phyloP scores from a whole-genome alignment of 1,284 basidiomycete species.

The Trametes hirsuta region DNA sequence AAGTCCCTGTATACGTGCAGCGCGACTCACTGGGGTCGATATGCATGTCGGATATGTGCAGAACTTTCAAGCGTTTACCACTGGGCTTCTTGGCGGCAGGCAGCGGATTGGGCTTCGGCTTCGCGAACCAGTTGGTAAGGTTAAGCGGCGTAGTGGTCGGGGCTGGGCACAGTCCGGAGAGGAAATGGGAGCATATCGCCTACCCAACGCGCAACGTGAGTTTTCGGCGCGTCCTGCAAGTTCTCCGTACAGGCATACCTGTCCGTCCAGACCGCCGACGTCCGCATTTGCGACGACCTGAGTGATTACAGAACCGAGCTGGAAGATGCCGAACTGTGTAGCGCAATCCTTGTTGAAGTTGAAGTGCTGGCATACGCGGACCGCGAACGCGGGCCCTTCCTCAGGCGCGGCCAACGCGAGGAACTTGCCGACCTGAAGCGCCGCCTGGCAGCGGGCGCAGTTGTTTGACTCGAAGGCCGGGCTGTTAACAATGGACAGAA shows the following conservation, averaged over 20 bases:
- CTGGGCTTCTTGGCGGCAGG: slow-evolving; percentile 57
- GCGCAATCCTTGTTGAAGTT: slow-evolving; percentile 57
- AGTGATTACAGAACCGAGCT: slow-evolving; percentile 63
- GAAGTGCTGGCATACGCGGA: slow-evolving; percentile 65
- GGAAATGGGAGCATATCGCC: slow-evolving; percentile 60
- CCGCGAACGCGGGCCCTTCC: slow-evolving; percentile 59
- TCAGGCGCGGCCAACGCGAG: slow-evolving; percentile 67
- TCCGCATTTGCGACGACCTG: slow-evolving; percentile 72
- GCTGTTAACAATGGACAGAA: slow-evolving; percentile 54
- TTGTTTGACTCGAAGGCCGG: slow-evolving; percentile 51
- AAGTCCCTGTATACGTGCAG: neutral
- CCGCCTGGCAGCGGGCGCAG: slow-evolving; percentile 66
- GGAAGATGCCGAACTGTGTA: slow-evolving; percentile 48
- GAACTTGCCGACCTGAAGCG: slow-evolving; percentile 68
- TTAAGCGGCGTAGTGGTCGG: slow-evolving; percentile 57
- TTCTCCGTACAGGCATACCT: slow-evolving; percentile 43
- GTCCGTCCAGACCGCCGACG: slow-evolving; percentile 70
- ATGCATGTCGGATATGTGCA: slow-evolving; percentile 81
- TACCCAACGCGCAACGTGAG: slow-evolving; percentile 30
- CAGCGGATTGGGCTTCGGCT: slow-evolving; percentile 71
- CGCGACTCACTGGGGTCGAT: slow-evolving; percentile 63
- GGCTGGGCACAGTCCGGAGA: slow-evolving; percentile 49
- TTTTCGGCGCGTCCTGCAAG: neutral
- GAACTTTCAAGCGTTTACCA: slow-evolving; percentile 69
- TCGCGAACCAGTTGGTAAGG: slow-evolving; percentile 59